These are phyloP conservation scores for Fraxinus greggii DNA, from an alignment of 305 asterid genomes.

Conservation along the genomic window DNA sequence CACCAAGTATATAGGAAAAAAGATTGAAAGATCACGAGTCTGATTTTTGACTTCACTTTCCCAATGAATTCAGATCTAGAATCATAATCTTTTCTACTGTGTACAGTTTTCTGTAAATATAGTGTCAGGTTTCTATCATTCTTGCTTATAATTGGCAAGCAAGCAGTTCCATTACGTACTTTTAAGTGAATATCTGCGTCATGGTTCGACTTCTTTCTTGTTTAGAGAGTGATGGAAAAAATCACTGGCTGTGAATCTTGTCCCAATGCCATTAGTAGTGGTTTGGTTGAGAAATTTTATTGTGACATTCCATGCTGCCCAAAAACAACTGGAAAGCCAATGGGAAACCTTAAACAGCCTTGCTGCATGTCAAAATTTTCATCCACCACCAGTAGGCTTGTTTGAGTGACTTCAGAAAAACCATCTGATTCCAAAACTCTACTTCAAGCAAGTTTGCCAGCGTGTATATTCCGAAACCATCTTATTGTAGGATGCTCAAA, in stretches of 20 bases:
- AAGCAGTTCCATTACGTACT: neutral
- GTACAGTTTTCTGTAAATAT: neutral
- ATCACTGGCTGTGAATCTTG: neutral
- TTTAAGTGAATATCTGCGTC: neutral
- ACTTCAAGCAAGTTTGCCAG: neutral
- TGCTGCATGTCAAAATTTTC: neutral
- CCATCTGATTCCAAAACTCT: neutral
- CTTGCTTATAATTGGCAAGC: conserved; percentile 3
- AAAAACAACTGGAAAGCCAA: neutral
- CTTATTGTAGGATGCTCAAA: neutral
- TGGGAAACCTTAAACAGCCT: neutral
- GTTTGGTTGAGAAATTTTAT: conserved; percentile 2
- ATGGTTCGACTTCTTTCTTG: neutral
- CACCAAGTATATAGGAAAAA: conserved; percentile 4
- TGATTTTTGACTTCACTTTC: conserved; percentile 5
- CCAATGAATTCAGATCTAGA: neutral
- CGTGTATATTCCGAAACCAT: neutral
- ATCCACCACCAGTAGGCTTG: neutral
- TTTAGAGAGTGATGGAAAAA: neutral
- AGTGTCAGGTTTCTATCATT: neutral
- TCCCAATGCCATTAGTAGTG: neutral
- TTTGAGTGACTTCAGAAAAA: neutral
- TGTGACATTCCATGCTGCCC: conserved; percentile 16
- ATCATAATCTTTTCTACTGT: neutral
- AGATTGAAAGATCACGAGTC: neutral